Conservation (phyloP, 768 basidiomycete species). For the Imleria badia region DNA sequence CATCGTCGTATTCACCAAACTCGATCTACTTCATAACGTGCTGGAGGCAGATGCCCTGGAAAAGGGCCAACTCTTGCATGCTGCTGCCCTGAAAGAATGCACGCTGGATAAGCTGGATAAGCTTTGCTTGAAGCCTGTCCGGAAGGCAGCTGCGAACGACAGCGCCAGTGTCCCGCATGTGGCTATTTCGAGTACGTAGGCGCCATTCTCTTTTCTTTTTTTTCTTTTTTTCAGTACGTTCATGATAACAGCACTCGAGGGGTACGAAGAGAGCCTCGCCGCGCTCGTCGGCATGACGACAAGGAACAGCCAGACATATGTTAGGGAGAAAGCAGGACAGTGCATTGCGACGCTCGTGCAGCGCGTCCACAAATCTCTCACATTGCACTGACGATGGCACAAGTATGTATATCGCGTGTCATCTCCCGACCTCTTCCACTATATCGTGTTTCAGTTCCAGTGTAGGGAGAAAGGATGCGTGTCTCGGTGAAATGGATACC, state of each 20-base stretch:
- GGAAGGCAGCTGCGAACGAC: background rate
- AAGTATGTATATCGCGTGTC: background rate
- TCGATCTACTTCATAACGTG: background rate
- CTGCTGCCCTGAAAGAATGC: background rate
- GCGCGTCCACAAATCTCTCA: background rate
- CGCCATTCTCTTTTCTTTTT: no score
- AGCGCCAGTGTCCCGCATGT: background rate
- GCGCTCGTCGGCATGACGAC: background rate
- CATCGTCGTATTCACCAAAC: constrained; percentile 7
- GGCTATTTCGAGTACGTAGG: constrained; percentile 1
- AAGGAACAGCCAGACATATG: background rate
- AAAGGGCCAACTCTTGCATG: no score
- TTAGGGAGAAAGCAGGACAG: background rate
- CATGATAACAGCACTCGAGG: no score
- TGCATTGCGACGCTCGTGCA: background rate
- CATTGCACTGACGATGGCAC: background rate
- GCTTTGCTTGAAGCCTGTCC: background rate
- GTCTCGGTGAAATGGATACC: no score
- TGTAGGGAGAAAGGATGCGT: no score
- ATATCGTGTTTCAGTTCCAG: no score
- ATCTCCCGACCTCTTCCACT: background rate
- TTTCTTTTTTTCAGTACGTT: no score
- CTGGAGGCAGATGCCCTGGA: background rate
- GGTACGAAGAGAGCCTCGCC: background rate
- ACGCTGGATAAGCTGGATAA: background rate